A percentile compares a stretch with the other conserved stretches of the same genome.
These are phyloP conservation scores for Boeremia exigua DNA, from an alignment of 2,329 filamentous ascomycete species.

Conservation along the genomic window DNA sequence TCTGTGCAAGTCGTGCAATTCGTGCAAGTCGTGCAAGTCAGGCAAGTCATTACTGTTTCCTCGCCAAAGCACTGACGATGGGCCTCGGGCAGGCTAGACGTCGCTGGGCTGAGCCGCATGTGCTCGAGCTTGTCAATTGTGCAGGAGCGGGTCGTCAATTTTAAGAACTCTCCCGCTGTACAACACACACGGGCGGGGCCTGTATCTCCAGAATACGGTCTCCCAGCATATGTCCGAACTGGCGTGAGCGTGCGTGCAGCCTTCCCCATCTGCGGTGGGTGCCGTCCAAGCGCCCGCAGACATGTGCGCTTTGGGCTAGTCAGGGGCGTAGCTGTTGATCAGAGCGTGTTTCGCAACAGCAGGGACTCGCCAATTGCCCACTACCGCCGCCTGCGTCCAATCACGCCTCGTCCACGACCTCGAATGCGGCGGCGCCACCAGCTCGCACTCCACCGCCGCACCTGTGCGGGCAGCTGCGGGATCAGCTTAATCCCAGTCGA, in stretches of 20 bases:
- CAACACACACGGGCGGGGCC: conserved; percentile 7
- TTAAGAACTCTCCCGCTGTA: background rate
- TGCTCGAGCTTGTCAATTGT: conserved; percentile 8
- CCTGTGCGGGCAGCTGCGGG: conserved; percentile 10
- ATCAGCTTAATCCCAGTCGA: conserved; percentile 22
- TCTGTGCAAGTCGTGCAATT: too few species aligned
- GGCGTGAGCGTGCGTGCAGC: conserved; percentile 17
- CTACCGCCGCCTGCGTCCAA: conserved; percentile 23
- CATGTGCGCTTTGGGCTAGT: conserved; percentile 26
- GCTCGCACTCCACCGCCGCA: conserved; percentile 30
- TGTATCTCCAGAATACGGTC: conserved; percentile 8
- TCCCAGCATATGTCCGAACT: conserved; percentile 9
- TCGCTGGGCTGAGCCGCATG: background rate
- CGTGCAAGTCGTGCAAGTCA: too few species aligned
- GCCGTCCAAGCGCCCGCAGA: conserved; percentile 15
- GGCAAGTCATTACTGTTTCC: background rate
- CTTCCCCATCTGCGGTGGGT: conserved; percentile 12
- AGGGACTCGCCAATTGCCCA: conserved; percentile 26
- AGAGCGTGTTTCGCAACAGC: conserved; percentile 30
- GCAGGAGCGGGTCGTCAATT: conserved; percentile 10
- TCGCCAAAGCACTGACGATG: conserved; percentile 6
- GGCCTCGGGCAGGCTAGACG: conserved; percentile 1
- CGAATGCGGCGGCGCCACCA: conserved; percentile 24
- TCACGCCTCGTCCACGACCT: conserved; percentile 15
- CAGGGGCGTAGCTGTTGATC: conserved; percentile 36